Evolutionary conservation across 1,139 yeast genomes (phyloP), one percentile per base, ranked within the genome.

Genomic region (Candida neerlandica): DNA sequence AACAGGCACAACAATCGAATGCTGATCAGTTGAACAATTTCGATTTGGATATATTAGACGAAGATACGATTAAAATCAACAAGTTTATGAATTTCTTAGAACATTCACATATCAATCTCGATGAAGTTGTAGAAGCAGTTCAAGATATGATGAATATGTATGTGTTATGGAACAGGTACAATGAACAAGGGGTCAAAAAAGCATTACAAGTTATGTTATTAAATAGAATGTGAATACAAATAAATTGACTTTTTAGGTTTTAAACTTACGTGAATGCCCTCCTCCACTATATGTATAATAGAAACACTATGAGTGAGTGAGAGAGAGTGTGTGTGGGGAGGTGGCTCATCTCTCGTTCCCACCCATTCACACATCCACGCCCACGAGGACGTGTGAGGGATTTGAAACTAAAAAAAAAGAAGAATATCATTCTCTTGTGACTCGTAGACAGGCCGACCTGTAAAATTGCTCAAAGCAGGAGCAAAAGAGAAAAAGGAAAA

Each of bases 141-240:
- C 97, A 91, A 62, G 96, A 90, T 58, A 71, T 90, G 64, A 75
- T 91, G 45, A 82, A 87, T 6, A 69, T 91, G 2, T 91, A 91
- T 63, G 92, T 87, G 45, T 77, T 83, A 11, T 91, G 97, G 97
- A 92, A 88, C 57, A 66, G 82, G 23, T 91, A 88, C 61, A 91
- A 88, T 60, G 97, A 91, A 63, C 65, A 59, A 29, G 60, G 57
- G 16, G 75, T 75, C 38, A 73, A 73, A 50, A 71, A 72, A 55
- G 71, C 78, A 3, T 58, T 77, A 35, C 80, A 73, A 56, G 56
- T 63, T 48, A 75, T 76, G 80, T 57, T 77, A 23, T 55, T 74
- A 43, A 69, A 66, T 47, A 58, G 77, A 32, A 51, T 41, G 33
- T 47, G 27, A 43, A 43, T 6, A 27, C 30, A 27, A 11, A 27